Base-by-base conservation (phyloP, 1,284 basidiomycete genomes). In the Ceraceosorus guamensis region DNA sequence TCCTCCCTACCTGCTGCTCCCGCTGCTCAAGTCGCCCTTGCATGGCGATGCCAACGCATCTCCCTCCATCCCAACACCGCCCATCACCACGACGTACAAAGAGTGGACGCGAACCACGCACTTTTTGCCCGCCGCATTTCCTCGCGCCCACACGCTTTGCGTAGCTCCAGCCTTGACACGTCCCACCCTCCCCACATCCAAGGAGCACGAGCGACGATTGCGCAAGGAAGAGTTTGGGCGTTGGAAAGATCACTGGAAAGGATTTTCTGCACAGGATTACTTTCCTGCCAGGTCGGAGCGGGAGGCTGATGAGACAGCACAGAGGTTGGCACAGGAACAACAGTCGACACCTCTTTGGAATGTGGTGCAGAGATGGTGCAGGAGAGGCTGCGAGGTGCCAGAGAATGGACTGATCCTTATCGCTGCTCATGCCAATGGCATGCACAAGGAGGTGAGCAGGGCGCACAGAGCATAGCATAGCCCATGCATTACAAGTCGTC, bases 371-470 rank as follows among this genome's bases (percentile, higher is more conserved):
- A 39, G 56, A 14, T 3, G 24, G 24, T 24, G 24, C 24, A 24
- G 52, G 33, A 46, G 3, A 50, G n/a, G 31, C 24, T 13, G 16
- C n/a, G 32, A n/a, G 68, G 63, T 14, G 67, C 39, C 39, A 16
- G 11, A 53, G 35, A 62, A 64, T 1, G 82, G 84, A 0, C 44
- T 86, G 41, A 89, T 87, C 0, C 77, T 91, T 43, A 81, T 91
- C 59, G 77, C 87, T 46, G 82, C 82, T 6, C 88, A 90, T 68
- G 88, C 87, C 1, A 90, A 87, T 73, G 88, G 89, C 6, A 84
- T 91, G 65, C 83, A 84, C 61, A 90, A 90, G 76, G 87, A 89
- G 82, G 87, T 84, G 56, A 60, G 82, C 67, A 5, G 32, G 43
- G 24, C 2, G 11, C 13, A 2, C 46, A 16, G 2, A 30, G 13